Conservation (phyloP, 2,329 filamentous ascomycete species). For the Sclerotinia borealis region DNA sequence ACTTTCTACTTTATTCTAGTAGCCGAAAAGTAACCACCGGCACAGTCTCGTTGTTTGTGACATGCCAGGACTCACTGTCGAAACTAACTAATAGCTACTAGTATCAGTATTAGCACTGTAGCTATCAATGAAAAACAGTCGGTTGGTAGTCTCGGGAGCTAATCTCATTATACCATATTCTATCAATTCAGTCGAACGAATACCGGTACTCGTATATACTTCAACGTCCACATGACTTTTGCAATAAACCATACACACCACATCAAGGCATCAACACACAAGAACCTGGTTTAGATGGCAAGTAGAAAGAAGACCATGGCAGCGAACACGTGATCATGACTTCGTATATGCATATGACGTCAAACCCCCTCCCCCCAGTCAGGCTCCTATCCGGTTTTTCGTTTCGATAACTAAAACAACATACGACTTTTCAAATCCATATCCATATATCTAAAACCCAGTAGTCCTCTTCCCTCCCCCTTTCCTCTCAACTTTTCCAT, state of each 20-base stretch:
- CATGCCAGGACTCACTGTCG: not conserved
- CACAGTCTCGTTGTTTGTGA: not conserved
- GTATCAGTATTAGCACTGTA: no score
- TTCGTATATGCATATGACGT: constrained; percentile 7
- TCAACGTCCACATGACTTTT: not conserved
- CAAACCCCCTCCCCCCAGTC: not conserved
- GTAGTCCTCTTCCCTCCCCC: not conserved
- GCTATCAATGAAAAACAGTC: not conserved
- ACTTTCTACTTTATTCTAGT: not conserved
- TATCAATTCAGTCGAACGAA: not conserved
- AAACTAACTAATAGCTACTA: no score
- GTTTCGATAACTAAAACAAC: not conserved
- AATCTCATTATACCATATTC: not conserved
- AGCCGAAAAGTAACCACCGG: not conserved
- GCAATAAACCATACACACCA: not conserved
- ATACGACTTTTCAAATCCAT: not conserved
- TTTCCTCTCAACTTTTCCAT: not conserved
- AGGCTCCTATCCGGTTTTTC: constrained; percentile 6
- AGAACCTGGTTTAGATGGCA: not conserved
- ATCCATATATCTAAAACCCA: not conserved
- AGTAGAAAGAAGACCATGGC: not conserved
- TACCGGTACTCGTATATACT: not conserved
- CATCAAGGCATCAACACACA: not conserved
- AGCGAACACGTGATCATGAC: not conserved
- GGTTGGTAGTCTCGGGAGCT: not conserved